Percentiles rank a stretch among this genome's conserved stretches.
Conservation (phyloP, 2,329 filamentous ascomycete species). For the Colletotrichum salicis region DNA sequence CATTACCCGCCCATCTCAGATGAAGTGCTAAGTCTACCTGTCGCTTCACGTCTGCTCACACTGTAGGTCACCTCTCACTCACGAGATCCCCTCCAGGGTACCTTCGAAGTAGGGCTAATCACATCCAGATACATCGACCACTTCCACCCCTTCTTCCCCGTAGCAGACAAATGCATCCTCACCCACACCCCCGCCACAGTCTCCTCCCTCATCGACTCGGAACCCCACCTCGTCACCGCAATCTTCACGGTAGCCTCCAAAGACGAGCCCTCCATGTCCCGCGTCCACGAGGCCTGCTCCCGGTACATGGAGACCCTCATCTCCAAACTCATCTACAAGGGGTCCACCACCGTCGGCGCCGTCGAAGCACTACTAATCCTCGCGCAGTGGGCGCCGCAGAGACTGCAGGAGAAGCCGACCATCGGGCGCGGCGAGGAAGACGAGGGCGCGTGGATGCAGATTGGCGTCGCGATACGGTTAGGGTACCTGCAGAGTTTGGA, state of each 20-base stretch:
- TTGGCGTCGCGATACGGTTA: constrained; percentile 75
- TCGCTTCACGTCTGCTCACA: constrained; percentile 20
- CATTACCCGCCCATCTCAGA: constrained; percentile 47
- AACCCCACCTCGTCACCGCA: constrained; percentile 75
- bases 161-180: constrained; percentile 71
- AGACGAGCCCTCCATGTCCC: constrained; percentile 72
- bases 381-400: constrained; percentile 79
- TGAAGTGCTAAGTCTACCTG: constrained; percentile 42
- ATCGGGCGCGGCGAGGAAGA: constrained; percentile 80
- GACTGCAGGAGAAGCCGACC: constrained; percentile 68
- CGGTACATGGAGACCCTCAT: constrained; percentile 77
- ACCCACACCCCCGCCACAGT: constrained; percentile 66
- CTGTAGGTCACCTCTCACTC: constrained; percentile 37
- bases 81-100: constrained; percentile 35
- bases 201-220: constrained; percentile 62
- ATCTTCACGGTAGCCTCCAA: constrained; percentile 78
- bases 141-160: constrained; percentile 77
- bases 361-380: constrained; percentile 77
- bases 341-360: constrained; percentile 74
- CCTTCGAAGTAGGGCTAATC: not conserved
- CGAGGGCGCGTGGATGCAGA: constrained; percentile 81
- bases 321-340: constrained; percentile 73
- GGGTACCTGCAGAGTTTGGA: constrained; percentile 78
- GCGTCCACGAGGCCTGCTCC: constrained; percentile 73
- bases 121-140: constrained; percentile 67